Evolutionary conservation across 2,329 filamentous ascomycete species (phyloP).

Genomic region (Scopulariopsis brevicaulis): DNA sequence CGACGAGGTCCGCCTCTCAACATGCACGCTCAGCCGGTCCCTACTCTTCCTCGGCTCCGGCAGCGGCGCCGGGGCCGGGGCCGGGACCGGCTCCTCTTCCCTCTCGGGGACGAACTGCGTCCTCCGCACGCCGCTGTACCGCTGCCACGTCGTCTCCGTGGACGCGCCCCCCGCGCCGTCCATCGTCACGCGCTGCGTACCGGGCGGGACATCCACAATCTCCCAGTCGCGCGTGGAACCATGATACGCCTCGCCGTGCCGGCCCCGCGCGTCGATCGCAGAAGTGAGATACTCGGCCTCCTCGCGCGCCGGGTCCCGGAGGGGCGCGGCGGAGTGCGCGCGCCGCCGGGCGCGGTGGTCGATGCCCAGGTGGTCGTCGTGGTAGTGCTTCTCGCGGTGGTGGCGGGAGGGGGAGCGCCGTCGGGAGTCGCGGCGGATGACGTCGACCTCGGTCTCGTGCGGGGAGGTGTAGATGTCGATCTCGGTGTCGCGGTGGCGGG

Average conservation of each 20-base stretch:
- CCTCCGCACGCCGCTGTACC: conserved; percentile 66
- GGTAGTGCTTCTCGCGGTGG: conserved; percentile 13
- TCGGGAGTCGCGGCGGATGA: conserved; percentile 25
- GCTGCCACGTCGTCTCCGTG: conserved; percentile 68
- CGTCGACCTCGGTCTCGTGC: conserved; percentile 44
- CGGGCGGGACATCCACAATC: conserved; percentile 74
- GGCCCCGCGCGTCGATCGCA: conserved; percentile 47
- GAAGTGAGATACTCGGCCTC: conserved; percentile 52
- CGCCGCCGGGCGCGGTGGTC: conserved; percentile 33
- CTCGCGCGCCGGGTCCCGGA: conserved; percentile 28
- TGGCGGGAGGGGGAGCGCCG: conserved; percentile 24
- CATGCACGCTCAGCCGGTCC: conserved; percentile 31
- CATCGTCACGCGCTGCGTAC: conserved; percentile 72
- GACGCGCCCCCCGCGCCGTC: conserved; percentile 65
- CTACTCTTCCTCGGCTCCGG: conserved; percentile 14
- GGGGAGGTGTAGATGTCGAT: conserved; percentile 49
- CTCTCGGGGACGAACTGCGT: conserved; percentile 64
- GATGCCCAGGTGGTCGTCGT: conserved; percentile 38
- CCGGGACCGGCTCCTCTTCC: conserved; percentile 21
- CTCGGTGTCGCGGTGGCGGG: conserved; percentile 42
- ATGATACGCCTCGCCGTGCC: conserved; percentile 61
- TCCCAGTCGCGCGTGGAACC: conserved; percentile 69
- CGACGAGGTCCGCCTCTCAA: conserved; percentile 29
- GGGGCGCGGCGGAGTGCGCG: conserved; percentile 37
- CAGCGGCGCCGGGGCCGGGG: background rate